These are phyloP conservation scores for Chloranthus sessilifolius DNA, from an alignment of 164 flowering plant genomes.

Conservation along the genomic window DNA sequence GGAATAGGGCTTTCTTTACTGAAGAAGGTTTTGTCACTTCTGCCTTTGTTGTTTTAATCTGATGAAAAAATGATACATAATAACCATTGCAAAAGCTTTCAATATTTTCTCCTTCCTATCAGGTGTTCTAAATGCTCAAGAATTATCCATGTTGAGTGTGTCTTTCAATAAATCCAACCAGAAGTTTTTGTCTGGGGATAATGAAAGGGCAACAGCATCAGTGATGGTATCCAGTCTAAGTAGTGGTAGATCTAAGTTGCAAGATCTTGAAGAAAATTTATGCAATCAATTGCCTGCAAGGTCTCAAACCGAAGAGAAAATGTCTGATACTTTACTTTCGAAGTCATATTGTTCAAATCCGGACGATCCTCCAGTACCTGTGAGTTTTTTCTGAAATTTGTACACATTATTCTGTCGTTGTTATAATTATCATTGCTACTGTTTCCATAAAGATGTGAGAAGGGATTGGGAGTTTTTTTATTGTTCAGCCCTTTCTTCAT, in stretches of 20 bases:
- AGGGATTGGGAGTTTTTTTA: background rate
- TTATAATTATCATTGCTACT: background rate
- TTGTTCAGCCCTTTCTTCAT: background rate
- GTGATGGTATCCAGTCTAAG: constrained; percentile 6
- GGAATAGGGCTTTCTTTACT: constrained; percentile 87
- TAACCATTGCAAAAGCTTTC: background rate
- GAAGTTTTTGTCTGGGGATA: constrained; percentile 26
- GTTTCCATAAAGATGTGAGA: background rate
- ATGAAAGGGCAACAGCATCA: constrained; percentile 32
- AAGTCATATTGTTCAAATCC: constrained; percentile 21
- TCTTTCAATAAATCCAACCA: constrained; percentile 20
- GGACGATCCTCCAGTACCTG: constrained; percentile 13
- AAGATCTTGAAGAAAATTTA: constrained; percentile 24
- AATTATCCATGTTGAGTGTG: constrained; percentile 62
- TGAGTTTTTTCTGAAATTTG: constrained; percentile 20
- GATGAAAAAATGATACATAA: background rate
- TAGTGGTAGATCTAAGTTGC: constrained; percentile 18
- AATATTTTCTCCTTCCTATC: constrained; percentile 3
- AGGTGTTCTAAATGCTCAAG: constrained; percentile 78
- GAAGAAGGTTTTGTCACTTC: constrained; percentile 62
- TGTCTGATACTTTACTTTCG: constrained; percentile 8
- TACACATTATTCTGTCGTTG: background rate
- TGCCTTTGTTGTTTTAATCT: background rate
- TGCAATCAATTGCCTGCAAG: constrained; percentile 23
- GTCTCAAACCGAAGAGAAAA: constrained; percentile 14